Conservation (phyloP, 176 grass and related monocot species). For the Coix lacrymajobi region DNA sequence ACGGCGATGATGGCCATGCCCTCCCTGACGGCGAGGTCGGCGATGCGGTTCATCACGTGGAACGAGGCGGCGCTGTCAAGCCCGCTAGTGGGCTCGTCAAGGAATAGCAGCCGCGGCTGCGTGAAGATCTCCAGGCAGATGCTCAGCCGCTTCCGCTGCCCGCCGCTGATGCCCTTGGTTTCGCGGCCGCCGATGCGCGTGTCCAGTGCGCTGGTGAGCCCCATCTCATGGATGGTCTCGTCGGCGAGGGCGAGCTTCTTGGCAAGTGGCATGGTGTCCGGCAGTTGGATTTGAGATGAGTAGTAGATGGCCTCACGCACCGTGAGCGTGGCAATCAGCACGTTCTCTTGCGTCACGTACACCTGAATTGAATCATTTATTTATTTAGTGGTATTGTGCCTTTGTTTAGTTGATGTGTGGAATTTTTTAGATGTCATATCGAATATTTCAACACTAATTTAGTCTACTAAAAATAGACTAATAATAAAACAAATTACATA, state of each 20-base stretch:
- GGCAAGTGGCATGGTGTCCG: slow-evolving; percentile 14
- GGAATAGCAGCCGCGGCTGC: slow-evolving; percentile 40
- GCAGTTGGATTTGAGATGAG: slow-evolving; percentile 61
- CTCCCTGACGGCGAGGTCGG: slow-evolving; percentile 27
- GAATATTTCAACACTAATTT: too few species aligned
- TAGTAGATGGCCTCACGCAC: slow-evolving; percentile 55
- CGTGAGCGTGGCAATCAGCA: slow-evolving; percentile 50
- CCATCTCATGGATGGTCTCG: slow-evolving; percentile 51
- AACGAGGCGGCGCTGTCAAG: slow-evolving; percentile 63
- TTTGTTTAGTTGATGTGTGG: too few species aligned
- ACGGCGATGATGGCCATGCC: slow-evolving; percentile 48
- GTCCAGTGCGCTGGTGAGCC: slow-evolving; percentile 19
- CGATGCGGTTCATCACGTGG: slow-evolving; percentile 45
- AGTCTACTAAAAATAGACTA: too few species aligned
- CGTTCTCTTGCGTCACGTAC: slow-evolving; percentile 56
- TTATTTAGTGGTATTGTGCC: too few species aligned
- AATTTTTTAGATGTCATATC: too few species aligned
- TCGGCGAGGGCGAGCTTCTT: slow-evolving; percentile 41
- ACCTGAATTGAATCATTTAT: slow-evolving; percentile 11
- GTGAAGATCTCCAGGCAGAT: slow-evolving; percentile 69
- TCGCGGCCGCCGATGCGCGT: slow-evolving; percentile 45
- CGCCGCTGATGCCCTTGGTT: slow-evolving; percentile 59
- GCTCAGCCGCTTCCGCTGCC: slow-evolving; percentile 50
- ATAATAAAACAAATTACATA: too few species aligned
- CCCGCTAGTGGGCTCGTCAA: slow-evolving; percentile 58